Evolutionary conservation across 257 asterid genomes (phyloP).

Genomic region (Oldenlandia corymbosa): DNA sequence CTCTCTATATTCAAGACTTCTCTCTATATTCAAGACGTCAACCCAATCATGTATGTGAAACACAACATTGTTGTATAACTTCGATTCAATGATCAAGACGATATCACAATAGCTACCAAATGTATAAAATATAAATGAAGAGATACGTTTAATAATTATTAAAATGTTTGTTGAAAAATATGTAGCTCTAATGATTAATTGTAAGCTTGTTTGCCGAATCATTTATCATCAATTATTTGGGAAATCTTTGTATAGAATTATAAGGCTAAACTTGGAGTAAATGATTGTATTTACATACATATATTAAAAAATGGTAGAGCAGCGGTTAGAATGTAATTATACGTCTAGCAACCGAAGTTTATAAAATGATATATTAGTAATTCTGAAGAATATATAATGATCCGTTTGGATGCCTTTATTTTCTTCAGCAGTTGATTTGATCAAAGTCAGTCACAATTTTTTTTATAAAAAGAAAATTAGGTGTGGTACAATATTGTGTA

Average conservation of each 20-base stretch:
- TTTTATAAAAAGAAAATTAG: too few relatives aligned
- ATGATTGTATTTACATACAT: background rate
- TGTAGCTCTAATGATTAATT: too few relatives aligned
- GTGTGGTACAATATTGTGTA: background rate
- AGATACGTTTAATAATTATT: too few relatives aligned
- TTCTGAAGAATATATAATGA: background rate
- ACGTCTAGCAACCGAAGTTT: conserved; percentile 1
- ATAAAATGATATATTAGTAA: background rate
- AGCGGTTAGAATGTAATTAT: conserved; percentile 4
- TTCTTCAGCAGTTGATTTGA: background rate
- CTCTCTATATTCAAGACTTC: too few relatives aligned
- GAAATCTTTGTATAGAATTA: background rate
- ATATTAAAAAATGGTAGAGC: background rate
- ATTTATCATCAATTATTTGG: background rate
- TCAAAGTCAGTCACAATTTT: background rate
- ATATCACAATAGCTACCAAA: too few relatives aligned
- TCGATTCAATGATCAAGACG: too few relatives aligned
- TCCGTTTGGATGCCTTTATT: background rate
- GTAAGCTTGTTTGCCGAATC: conserved; percentile 2
- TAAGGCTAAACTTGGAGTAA: background rate
- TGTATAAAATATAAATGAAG: too few relatives aligned
- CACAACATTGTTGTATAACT: too few relatives aligned
- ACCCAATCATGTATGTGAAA: too few relatives aligned
- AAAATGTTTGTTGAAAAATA: too few relatives aligned
- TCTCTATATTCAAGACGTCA: too few relatives aligned